Percentiles rank a stretch among this genome's conserved stretches.
Evolutionary conservation across 306 rosid genomes (phyloP).

Genomic region (Quercus cerris): DNA sequence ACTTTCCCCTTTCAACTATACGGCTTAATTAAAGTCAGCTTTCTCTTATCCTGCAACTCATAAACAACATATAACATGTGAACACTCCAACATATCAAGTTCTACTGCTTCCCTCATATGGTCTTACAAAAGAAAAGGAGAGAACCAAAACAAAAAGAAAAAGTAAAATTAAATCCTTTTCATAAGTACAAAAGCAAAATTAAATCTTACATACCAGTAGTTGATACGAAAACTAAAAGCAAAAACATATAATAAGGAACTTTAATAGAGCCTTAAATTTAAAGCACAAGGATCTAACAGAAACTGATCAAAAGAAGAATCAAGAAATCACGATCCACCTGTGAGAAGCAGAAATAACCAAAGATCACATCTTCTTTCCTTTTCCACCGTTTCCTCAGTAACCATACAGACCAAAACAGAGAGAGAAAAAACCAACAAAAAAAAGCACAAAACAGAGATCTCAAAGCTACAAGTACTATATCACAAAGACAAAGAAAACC

Average conservation of each 20-base stretch:
- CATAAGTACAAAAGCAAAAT: not conserved
- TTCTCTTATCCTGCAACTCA: not conserved
- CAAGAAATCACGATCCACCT: not conserved
- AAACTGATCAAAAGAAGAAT: not conserved
- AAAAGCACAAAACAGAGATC: not conserved
- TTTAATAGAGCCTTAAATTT: not conserved
- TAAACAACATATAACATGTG: not conserved
- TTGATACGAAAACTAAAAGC: not conserved
- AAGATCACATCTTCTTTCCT: not conserved
- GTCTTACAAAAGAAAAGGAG: too few relatives aligned
- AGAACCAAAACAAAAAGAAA: too few relatives aligned
- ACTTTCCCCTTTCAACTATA: not conserved
- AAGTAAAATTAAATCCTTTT: not conserved
- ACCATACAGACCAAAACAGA: not conserved
- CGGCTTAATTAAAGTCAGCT: not conserved
- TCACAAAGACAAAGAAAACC: conserved; percentile 4
- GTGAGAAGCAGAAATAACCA: not conserved
- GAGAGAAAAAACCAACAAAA: not conserved
- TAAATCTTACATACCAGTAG: not conserved
- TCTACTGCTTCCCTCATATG: too few relatives aligned
- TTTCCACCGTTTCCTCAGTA: not conserved
- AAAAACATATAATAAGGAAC: not conserved
- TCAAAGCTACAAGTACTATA: not conserved
- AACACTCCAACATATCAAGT: not conserved
- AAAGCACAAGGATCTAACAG: not conserved